phyloP scores from a whole-genome alignment of 1,284 basidiomycete genomes.

The Kwoniella shivajii region DNA sequence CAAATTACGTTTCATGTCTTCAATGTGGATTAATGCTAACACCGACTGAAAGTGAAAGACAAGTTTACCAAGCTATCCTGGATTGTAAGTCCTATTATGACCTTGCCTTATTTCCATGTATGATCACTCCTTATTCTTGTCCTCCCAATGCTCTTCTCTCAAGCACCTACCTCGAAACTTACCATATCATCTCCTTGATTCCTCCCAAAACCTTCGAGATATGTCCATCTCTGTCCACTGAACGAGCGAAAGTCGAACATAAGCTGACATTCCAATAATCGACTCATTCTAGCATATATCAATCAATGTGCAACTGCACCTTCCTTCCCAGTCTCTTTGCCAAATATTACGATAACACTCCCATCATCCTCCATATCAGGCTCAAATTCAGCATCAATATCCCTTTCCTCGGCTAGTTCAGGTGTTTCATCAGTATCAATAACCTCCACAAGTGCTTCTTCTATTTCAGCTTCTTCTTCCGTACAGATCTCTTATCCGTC shows the following conservation, averaged over 20 bases:
- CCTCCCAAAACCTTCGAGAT: too few species aligned
- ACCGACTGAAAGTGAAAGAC: neutral
- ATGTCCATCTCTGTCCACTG: neutral
- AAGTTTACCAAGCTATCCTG: slow-evolving; percentile 12
- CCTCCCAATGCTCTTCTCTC: too few species aligned
- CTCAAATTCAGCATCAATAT: neutral
- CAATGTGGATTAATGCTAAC: slow-evolving; percentile 18
- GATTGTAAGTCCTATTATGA: slow-evolving; percentile 15
- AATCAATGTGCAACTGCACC: slow-evolving; percentile 18
- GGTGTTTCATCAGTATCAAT: neutral
- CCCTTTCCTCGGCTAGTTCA: neutral
- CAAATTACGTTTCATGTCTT: slow-evolving; percentile 10
- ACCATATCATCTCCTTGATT: too few species aligned
- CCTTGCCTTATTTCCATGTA: too few species aligned
- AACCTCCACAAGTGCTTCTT: neutral
- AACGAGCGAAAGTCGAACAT: neutral
- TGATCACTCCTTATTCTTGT: too few species aligned
- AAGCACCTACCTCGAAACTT: too few species aligned
- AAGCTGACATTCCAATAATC: neutral
- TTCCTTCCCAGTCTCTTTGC: slow-evolving; percentile 13
- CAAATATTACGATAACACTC: slow-evolving; percentile 21
- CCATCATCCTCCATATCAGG: slow-evolving; percentile 1
- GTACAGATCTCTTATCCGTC: too few species aligned
- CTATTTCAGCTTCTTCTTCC: neutral
- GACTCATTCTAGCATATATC: slow-evolving; percentile 15